Base-by-base conservation (phyloP, 805 yeast genomes). In the Kodamaea kaohsiungensis region DNA sequence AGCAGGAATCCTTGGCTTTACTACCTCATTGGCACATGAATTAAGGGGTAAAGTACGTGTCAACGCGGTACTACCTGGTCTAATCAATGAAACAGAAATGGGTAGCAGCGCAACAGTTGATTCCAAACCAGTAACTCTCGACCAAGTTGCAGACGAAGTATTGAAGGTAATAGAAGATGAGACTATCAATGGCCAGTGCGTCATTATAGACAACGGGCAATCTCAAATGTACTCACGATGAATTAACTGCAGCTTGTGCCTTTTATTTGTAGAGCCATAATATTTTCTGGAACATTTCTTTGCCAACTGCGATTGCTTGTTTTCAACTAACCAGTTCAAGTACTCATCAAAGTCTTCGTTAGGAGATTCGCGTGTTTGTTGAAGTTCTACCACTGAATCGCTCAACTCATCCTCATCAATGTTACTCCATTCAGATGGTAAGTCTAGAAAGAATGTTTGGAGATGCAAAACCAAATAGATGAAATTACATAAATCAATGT, bases 11-110 rank as follows among this genome's bases (percentile, higher is more conserved):
- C 69, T 80, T 48, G 87, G 87, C 2, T 83, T 89, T 60, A 80
- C 91, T 0, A 68, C 73, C 46, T 66, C 86, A 0, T 64, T 88
- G 35, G 87, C 92, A 0, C 60, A 66, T 0, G 97, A 90, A 59
- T 63, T 87, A 55, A 78, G 77, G 12, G 68, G 82, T 0, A 74
- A 75, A 8, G 76, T 90, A 2, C 67, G 89, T 39, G 86, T 86
- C 43, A 88, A 88, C 65, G 74, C 87, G 1, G 66, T 91, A 0
- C 66, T 85, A 16, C 95, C 96, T 0, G 93, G 93, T 0, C 69
- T 88, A 30, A 75, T 86, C 1, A 70, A 69, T 5, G 87, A 81
- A 22, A 89, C 96, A 0, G 88, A 81, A 3, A 89, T 90, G 85
- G 86, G 86, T 0, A 53, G 66, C 7, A 54, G 59, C 0, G 79